These are phyloP conservation scores for Aspergillus ellipticus DNA, from an alignment of 495 filamentous ascomycete species.

Conservation along the genomic window DNA sequence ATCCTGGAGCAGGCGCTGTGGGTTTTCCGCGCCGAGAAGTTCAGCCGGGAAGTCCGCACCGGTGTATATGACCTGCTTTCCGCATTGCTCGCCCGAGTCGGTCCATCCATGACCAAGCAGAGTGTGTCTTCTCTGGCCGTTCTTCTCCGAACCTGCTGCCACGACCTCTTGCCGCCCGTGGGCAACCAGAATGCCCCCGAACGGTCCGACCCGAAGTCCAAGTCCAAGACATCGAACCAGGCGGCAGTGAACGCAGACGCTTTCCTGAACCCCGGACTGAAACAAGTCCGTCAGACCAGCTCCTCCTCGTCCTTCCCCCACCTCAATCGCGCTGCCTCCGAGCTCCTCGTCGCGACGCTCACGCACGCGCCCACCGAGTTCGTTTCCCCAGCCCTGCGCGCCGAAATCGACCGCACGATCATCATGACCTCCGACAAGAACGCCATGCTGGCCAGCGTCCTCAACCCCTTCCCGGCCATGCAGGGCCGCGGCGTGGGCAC, in stretches of 20 bases:
- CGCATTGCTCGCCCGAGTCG: slow-evolving; percentile 55
- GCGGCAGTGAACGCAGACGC: slow-evolving; percentile 50
- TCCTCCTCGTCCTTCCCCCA: slow-evolving; percentile 20
- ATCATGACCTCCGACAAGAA: slow-evolving; percentile 62
- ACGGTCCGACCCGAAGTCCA: slow-evolving; percentile 27
- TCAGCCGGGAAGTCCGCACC: slow-evolving; percentile 53
- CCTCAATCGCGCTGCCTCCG: slow-evolving; percentile 45
- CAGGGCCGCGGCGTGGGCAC: slow-evolving; percentile 53
- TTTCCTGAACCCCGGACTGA: slow-evolving; percentile 42
- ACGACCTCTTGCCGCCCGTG: slow-evolving; percentile 54
- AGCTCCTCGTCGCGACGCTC: slow-evolving; percentile 60
- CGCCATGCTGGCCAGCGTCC: slow-evolving; percentile 72
- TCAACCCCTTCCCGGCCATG: slow-evolving; percentile 64
- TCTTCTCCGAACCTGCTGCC: slow-evolving; percentile 59
- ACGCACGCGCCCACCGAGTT: slow-evolving; percentile 56
- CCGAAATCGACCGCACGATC: slow-evolving; percentile 72
- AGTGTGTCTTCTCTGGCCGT: slow-evolving; percentile 53
- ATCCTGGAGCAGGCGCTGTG: slow-evolving; percentile 65
- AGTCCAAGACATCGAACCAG: slow-evolving; percentile 35
- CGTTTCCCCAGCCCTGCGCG: slow-evolving; percentile 59
- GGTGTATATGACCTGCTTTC: slow-evolving; percentile 55
- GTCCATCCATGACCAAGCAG: slow-evolving; percentile 60
- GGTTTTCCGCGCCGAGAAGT: slow-evolving; percentile 61
- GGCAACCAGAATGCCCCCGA: slow-evolving; percentile 30
- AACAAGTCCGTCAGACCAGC: slow-evolving; percentile 23